Evolutionary conservation across 1,139 yeast species (phyloP).

Genomic region (Debaryomyces coudertii): DNA sequence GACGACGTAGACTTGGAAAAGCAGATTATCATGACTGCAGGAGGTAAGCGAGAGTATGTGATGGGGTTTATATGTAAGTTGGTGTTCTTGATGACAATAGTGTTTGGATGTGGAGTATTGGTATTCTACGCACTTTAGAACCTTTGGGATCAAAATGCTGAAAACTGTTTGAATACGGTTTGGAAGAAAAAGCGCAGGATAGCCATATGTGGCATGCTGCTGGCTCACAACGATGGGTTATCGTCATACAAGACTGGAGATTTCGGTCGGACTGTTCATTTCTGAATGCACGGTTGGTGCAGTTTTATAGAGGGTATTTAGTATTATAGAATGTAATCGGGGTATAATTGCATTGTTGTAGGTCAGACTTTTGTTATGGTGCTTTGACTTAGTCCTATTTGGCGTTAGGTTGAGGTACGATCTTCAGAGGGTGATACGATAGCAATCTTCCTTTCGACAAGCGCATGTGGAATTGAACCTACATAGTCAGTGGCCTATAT

Average conservation of each 20-base stretch:
- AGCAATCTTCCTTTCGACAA: no score
- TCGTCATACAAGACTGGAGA: not conserved
- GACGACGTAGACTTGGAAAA: constrained; percentile 42
- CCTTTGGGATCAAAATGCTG: not conserved
- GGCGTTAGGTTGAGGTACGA: not conserved
- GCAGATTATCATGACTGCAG: constrained; percentile 43
- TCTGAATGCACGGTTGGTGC: not conserved
- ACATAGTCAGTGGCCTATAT: no score
- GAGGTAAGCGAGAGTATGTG: constrained; percentile 41
- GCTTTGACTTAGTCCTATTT: not conserved
- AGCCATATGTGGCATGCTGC: not conserved
- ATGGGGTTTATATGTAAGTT: constrained; percentile 37
- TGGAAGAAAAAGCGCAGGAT: not conserved
- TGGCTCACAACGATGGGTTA: not conserved
- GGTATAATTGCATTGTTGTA: not conserved
- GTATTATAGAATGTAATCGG: constrained; percentile 2
- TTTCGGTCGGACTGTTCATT: constrained; percentile 5
- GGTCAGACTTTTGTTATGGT: no score
- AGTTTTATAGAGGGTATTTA: constrained; percentile 5
- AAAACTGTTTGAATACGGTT: not conserved
- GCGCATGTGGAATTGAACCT: no score
- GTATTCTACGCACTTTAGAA: constrained; percentile 40
- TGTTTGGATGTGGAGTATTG: constrained; percentile 39
- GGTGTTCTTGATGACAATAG: constrained; percentile 31
- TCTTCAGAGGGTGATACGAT: not conserved